phyloP scores from a whole-genome alignment of 179 eudicot species.

The Spinacia oleracea region DNA sequence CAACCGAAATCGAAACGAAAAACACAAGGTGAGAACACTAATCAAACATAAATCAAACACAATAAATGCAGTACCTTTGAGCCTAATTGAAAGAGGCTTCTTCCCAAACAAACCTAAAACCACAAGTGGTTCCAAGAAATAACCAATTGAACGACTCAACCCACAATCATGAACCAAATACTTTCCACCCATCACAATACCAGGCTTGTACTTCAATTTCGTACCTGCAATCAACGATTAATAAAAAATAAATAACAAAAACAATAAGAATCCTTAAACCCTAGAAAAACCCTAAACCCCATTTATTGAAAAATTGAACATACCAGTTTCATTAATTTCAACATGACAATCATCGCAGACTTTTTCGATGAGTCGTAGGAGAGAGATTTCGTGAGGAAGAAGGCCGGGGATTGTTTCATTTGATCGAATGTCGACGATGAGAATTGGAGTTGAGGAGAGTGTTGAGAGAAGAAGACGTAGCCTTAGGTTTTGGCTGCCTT shows the following conservation, averaged over 20 bases:
- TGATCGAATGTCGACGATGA: slow-evolving; percentile 72
- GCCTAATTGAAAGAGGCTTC: slow-evolving; percentile 69
- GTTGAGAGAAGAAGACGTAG: slow-evolving; percentile 65
- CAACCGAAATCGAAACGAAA: neutral
- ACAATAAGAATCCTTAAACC: neutral
- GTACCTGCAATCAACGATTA: slow-evolving; percentile 50
- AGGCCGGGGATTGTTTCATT: slow-evolving; percentile 69
- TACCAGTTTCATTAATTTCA: slow-evolving; percentile 87
- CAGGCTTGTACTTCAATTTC: slow-evolving; percentile 87
- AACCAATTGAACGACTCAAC: slow-evolving; percentile 66
- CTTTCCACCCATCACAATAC: slow-evolving; percentile 78
- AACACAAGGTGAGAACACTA: neutral
- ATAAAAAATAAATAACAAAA: neutral
- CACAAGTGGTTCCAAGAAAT: slow-evolving; percentile 76
- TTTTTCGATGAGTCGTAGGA: slow-evolving; percentile 72
- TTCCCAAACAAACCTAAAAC: slow-evolving; percentile 84
- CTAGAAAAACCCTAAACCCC: slow-evolving; percentile 13
- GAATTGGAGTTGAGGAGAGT: slow-evolving; percentile 70
- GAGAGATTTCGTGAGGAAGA: slow-evolving; percentile 64
- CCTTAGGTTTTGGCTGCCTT: slow-evolving; percentile 72
- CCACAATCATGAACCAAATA: slow-evolving; percentile 76
- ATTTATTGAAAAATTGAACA: neutral
- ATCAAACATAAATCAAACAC: neutral
- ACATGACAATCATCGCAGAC: slow-evolving; percentile 70
- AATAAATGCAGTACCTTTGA: slow-evolving; percentile 47